Base-by-base conservation (phyloP, 192 early-diverging fungal species). In the Entophlyctis luteolus region DNA sequence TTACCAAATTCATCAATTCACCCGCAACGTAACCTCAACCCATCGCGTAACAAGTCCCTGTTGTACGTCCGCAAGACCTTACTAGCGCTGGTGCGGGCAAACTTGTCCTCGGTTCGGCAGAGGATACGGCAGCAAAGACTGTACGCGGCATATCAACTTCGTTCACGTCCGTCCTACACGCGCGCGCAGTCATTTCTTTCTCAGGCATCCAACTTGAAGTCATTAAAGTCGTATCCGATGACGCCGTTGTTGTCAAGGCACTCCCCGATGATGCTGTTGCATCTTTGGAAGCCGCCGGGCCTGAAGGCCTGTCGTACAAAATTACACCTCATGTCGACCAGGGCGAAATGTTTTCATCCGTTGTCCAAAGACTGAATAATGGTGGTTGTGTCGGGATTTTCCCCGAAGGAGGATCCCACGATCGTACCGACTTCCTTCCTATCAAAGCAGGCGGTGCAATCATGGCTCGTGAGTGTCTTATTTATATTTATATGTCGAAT, bases 381-480 rank as follows among this genome's bases (percentile, higher is more conserved):
- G 87, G 87, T 55, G 79, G 77, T 27, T 93, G 92, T 70, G 88
- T 99, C 5, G 93, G 93, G 14, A 99, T 99, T 60, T 99, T 99
- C 77, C 97, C 97, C 4, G 97, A 99, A 62, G 97, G 97, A 45
- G 97, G 97, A 14, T 91, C 89, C 70, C 97, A 99, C 79, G 97
- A 99, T 76, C 90, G 95, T 54, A 42, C 92, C 3, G 90, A 96
- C 67, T 89, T 99, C 83, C 75, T 99, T 54, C 97, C 97, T 29
- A 78, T 99, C 49, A 99, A 99, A 85, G 89, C 85, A 27, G 85
- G 85, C 39, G 76, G 79, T 47, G 58, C 77, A 2, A 75, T 84
- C 28, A 80, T 84, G 82, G 82, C 82, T 12, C 42, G 63, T 66
- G 36, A 66, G 63, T 66, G 31, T 14, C 84, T n/a, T n/a, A n/a